Evolutionary conservation across 2,329 filamentous ascomycete genomes (phyloP).

Genomic region (Ceratocystis papillata): DNA sequence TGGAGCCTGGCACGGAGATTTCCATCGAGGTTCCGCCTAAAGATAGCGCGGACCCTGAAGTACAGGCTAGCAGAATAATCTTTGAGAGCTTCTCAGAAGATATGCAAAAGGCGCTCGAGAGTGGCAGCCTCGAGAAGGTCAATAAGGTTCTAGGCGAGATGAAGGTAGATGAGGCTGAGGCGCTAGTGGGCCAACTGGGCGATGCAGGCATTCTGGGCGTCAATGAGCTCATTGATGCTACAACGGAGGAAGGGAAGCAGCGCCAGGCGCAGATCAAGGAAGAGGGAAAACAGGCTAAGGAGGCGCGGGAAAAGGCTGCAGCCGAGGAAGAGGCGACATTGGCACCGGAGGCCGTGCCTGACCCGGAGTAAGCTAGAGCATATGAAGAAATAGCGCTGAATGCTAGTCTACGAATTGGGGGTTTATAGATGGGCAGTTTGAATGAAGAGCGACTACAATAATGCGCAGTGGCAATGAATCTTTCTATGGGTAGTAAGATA

Average conservation of each 20-base stretch:
- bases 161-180: constrained; percentile 79
- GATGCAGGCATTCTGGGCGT: constrained; percentile 82
- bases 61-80: constrained; percentile 55
- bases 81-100: constrained; percentile 77
- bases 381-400: neutral
- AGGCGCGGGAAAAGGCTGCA: constrained; percentile 18
- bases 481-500: too few relatives aligned
- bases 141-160: constrained; percentile 62
- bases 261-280: constrained; percentile 65
- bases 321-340: constrained; percentile 8
- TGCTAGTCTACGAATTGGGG: neutral
- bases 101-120: constrained; percentile 70
- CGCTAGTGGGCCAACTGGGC: constrained; percentile 67
- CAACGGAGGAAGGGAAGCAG: constrained; percentile 72
- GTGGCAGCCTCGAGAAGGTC: constrained; percentile 63
- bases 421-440: neutral
- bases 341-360: constrained; percentile 11
- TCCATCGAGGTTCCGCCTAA: constrained; percentile 70
- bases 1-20: constrained; percentile 86
- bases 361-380: constrained; percentile 24
- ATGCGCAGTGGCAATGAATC: neutral
- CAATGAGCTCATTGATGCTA: constrained; percentile 88
- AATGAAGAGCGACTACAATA: neutral
- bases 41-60: constrained; percentile 54
- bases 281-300: constrained; percentile 29